Evolutionary conservation across 805 yeast species (phyloP), one percentile per base, ranked within the genome.

Genomic region (Metschnikowia shivogae): DNA sequence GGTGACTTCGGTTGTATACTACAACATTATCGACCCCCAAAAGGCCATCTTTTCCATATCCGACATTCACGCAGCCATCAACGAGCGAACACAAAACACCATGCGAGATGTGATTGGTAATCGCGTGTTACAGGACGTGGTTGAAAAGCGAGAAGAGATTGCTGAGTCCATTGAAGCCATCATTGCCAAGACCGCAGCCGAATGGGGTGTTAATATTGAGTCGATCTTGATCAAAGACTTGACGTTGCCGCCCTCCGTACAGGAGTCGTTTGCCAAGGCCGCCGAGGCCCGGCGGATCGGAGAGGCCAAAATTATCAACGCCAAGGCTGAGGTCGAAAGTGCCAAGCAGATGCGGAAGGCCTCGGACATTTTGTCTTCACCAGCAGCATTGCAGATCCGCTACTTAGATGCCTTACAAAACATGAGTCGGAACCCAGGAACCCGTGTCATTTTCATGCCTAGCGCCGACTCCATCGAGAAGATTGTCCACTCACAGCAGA

Each of bases 361-460:
- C 26, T 87, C 89, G 43, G 88, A 83, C 62, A 81, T 83, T 47
- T 74, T 83, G 57, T 84, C 85, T 37, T 80, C 86, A 33, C 81
- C 82, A 53, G 80, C 88, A 11, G 89, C 89, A 26, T 81, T 83
- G 86, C 89, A 83, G 68, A 83, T 83, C 61, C 70, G 89, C 63
- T 83, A 83, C 59, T 72, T 83, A 63, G 89, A 83, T 56, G 89
- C 89, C n/a, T 80, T 83, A 81, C 87, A 82, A 64, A 71, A 69
- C 49, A 83, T 83, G 88, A 84, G 87, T 30, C 77, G 67, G 50
- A 58, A 73, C 42, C 67, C 87, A 1, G 75, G 77, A 47, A 66
- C 86, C n/a, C 80, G 82, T 63, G 89, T 83, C 43, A 82, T 83
- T 27, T 83, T 83, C 62, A 83, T 83, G 88, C 89, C 89, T 6